Evolutionary conservation across 164 flowering plant genomes (phyloP).

Genomic region (Amborella trichopoda): DNA sequence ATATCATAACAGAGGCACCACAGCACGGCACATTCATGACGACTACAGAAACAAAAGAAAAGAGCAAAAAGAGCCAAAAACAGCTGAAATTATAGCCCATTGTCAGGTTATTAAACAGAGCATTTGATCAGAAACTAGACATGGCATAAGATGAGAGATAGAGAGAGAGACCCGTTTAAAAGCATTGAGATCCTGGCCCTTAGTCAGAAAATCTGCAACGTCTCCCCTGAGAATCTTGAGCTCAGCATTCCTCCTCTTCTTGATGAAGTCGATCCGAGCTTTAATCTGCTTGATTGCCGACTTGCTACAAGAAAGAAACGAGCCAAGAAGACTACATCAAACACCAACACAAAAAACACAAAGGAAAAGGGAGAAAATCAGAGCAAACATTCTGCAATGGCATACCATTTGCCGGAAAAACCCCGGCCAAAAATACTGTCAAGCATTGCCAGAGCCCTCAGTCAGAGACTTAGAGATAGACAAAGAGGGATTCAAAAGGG

Average conservation of each 20-base stretch:
- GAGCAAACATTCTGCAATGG: neutral
- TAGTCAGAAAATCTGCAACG: slow-evolving; percentile 53
- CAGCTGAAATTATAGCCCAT: too few species aligned
- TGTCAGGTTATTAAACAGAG: too few species aligned
- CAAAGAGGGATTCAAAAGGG: too few species aligned
- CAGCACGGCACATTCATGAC: too few species aligned
- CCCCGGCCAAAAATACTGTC: neutral
- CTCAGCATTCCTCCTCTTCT: slow-evolving; percentile 51
- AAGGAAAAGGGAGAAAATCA: too few species aligned
- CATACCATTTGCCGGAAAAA: neutral
- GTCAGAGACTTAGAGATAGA: too few species aligned
- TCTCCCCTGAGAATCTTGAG: slow-evolving; percentile 57
- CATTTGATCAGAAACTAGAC: neutral
- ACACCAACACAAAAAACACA: neutral
- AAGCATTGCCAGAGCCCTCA: too few species aligned
- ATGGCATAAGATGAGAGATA: neutral
- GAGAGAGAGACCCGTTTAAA: slow-evolving; percentile 38
- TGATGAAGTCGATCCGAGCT: slow-evolving; percentile 43
- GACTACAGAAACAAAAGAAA: too few species aligned
- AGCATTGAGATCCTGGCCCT: slow-evolving; percentile 61
- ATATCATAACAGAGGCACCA: too few species aligned
- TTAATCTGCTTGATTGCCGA: slow-evolving; percentile 40
- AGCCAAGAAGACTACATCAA: neutral
- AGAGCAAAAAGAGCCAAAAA: too few species aligned
- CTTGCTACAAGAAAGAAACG: slow-evolving; percentile 27